A percentile compares a stretch with the other conserved stretches of the same genome.
Conservation (phyloP, 2,329 filamentous ascomycete genomes). For the Trichoderma guizhouense region DNA sequence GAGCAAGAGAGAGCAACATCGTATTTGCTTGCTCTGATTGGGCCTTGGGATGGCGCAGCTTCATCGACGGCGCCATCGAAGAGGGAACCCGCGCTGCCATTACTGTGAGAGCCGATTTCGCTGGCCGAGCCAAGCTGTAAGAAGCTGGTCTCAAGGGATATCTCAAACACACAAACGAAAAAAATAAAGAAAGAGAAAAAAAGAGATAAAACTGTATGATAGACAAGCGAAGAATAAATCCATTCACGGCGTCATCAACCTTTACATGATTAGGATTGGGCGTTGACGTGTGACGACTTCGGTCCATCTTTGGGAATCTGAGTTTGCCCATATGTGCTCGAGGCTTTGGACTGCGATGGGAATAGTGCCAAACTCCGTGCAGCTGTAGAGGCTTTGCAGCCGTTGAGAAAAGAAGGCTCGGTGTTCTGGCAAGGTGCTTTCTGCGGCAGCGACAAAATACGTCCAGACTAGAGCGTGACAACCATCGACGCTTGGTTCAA, state of each 20-base stretch:
- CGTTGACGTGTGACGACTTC: constrained; percentile 11
- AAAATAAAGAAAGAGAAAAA: neutral
- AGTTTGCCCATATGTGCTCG: constrained; percentile 7
- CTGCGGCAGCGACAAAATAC: constrained; percentile 6
- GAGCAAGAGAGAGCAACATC: neutral
- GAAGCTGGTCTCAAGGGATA: neutral
- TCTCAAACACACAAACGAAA: neutral
- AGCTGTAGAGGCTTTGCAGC: constrained; percentile 12
- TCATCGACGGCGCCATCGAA: constrained; percentile 11
- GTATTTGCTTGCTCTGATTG: constrained; percentile 12
- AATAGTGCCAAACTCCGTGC: constrained; percentile 11
- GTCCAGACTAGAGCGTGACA: constrained; percentile 12
- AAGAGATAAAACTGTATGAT: neutral
- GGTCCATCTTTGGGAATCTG: constrained; percentile 7
- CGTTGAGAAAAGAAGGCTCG: constrained; percentile 5
- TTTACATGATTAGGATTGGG: constrained; percentile 7
- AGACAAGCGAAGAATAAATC: neutral
- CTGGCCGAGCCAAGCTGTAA: neutral
- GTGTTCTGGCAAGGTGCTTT: neutral
- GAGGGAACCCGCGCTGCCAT: constrained; percentile 9
- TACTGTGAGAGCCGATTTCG: constrained; percentile 2
- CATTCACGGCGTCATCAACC: neutral
- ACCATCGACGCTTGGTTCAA: constrained; percentile 3
- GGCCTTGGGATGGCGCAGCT: constrained; percentile 12
- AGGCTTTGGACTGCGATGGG: constrained; percentile 8